These are phyloP conservation scores for Plasmodium coatneyi DNA, from an alignment of 169 alveolate genomes.

Conservation along the genomic window DNA sequence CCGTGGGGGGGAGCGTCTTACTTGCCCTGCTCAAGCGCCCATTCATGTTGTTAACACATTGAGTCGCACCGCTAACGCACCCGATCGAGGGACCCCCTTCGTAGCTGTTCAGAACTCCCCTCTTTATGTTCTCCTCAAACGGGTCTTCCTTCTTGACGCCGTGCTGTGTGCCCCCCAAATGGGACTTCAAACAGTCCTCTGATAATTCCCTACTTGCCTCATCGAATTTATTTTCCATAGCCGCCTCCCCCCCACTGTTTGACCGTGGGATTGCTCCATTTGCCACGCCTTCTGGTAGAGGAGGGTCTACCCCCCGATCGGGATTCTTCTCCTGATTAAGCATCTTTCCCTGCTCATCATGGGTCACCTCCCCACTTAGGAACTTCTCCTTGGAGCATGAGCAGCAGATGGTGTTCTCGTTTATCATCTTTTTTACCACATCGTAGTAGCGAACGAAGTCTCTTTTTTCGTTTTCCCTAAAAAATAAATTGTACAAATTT, in stretches of 20 bases:
- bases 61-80: background rate
- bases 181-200: background rate
- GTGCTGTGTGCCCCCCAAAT: background rate
- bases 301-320: background rate
- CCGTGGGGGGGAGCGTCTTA: background rate
- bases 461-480: constrained; percentile 46
- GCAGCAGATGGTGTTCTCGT: constrained; percentile 43
- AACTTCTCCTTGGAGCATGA: constrained; percentile 35
- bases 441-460: constrained; percentile 29
- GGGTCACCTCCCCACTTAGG: background rate
- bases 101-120: background rate
- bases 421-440: constrained; percentile 31
- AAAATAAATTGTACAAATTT: constrained; percentile 57
- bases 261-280: background rate
- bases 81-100: background rate
- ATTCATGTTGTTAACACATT: background rate
- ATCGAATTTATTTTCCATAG: background rate
- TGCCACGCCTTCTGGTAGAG: background rate
- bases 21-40: background rate
- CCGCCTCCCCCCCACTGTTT: background rate
- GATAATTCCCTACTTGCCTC: background rate
- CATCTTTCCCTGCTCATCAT: background rate
- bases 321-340: background rate
- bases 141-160: background rate
- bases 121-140: background rate